These are phyloP conservation scores for Colletotrichum scovillei DNA, from an alignment of 2,329 filamentous ascomycete species.

Conservation along the genomic window DNA sequence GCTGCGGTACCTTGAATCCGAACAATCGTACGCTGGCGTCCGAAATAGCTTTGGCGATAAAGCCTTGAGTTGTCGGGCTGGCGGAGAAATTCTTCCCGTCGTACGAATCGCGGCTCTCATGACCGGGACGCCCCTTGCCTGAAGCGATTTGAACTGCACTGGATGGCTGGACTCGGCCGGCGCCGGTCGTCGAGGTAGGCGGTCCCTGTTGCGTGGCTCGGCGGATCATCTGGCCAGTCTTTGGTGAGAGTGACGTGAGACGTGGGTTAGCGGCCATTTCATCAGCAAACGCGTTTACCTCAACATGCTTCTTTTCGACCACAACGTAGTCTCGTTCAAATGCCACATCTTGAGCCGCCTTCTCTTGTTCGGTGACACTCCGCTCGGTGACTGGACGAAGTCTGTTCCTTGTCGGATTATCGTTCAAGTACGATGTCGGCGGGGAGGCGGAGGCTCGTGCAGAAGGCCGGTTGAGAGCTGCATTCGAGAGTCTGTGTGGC, in stretches of 20 bases:
- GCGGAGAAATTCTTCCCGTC: conserved; percentile 77
- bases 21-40: conserved; percentile 85
- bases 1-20: conserved; percentile 76
- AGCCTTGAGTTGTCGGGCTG: conserved; percentile 83
- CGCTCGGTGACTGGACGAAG: conserved; percentile 40
- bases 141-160: conserved; percentile 80
- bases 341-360: conserved; percentile 85
- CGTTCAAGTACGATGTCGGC: conserved; percentile 48
- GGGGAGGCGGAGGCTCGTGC: conserved; percentile 48
- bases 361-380: conserved; percentile 70
- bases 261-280: conserved; percentile 88
- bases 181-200: conserved; percentile 76
- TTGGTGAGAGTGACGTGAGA: conserved; percentile 62
- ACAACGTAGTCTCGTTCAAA: conserved; percentile 96
- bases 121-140: conserved; percentile 73
- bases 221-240: conserved; percentile 74
- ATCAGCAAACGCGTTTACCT: conserved; percentile 97
- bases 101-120: conserved; percentile 83
- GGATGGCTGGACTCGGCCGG: conserved; percentile 73
- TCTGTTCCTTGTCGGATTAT: conserved; percentile 45
- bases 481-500: conserved; percentile 54
- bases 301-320: conserved; percentile 93
- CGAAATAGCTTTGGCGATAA: conserved; percentile 94
- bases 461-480: conserved; percentile 47
- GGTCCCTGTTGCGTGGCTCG: conserved; percentile 82